Evolutionary conservation across 2,329 filamentous ascomycete species (phyloP).

Genomic region (Arthrobotrys musiformis): DNA sequence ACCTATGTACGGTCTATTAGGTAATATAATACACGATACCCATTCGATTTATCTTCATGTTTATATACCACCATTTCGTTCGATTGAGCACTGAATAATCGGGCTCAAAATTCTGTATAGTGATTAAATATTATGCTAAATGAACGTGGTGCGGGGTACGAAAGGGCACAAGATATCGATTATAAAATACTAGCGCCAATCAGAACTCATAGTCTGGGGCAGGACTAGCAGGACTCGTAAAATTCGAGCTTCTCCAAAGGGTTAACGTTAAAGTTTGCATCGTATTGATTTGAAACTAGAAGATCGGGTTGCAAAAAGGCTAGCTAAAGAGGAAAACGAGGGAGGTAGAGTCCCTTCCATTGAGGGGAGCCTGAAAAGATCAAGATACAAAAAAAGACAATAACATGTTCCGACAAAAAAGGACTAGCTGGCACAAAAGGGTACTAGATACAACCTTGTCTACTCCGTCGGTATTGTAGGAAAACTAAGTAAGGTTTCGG

Average conservation of each 20-base stretch:
- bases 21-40: too few species aligned
- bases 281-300: conserved; percentile 7
- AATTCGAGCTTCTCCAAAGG: conserved; percentile 3
- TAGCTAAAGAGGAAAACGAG: conserved; percentile 38
- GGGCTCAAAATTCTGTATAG: background rate
- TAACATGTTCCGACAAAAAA: conserved; percentile 6
- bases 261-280: conserved; percentile 41
- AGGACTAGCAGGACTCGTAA: too few species aligned
- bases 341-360: conserved; percentile 13
- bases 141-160: background rate
- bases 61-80: too few species aligned
- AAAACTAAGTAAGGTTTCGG: background rate
- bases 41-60: too few species aligned
- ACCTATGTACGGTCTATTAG: too few species aligned
- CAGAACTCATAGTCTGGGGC: too few species aligned
- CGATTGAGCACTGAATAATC: too few species aligned
- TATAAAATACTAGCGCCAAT: too few species aligned
- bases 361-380: conserved; percentile 4
- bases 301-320: conserved; percentile 9
- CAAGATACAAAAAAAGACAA: background rate
- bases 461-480: conserved; percentile 43
- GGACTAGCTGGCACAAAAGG: background rate
- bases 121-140: background rate
- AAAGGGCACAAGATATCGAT: background rate
- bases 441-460: conserved; percentile 46